These are phyloP conservation scores for Eutrema heterophyllum DNA, from an alignment of 345 rosid species.

Conservation along the genomic window DNA sequence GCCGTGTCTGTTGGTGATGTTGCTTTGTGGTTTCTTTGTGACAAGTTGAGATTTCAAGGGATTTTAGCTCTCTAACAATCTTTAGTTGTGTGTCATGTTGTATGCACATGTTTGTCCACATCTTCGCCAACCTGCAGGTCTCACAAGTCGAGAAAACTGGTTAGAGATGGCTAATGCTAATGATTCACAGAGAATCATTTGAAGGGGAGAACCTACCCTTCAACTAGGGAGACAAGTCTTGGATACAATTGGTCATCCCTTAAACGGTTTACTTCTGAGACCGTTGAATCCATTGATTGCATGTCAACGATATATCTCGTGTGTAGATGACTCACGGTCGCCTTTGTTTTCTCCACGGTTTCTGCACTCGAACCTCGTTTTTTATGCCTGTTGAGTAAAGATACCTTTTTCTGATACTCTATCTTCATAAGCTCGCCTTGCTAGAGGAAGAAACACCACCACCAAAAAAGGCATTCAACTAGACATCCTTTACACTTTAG, in stretches of 20 bases:
- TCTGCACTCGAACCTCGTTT: slow-evolving; percentile 69
- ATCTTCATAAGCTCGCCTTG: slow-evolving; percentile 97
- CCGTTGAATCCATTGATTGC: slow-evolving; percentile 98
- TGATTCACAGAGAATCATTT: neutral
- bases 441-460: slow-evolving; percentile 35
- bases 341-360: slow-evolving; percentile 90
- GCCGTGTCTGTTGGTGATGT: slow-evolving; percentile 69
- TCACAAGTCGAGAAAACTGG: neutral
- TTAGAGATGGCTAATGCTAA: neutral
- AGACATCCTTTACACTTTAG: neutral
- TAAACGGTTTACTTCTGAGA: slow-evolving; percentile 77
- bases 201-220: slow-evolving; percentile 53
- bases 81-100: slow-evolving; percentile 71
- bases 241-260: slow-evolving; percentile 89
- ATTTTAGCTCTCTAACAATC: slow-evolving; percentile 57
- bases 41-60: slow-evolving; percentile 53
- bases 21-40: slow-evolving; percentile 71
- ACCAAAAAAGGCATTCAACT: neutral
- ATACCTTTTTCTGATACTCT: slow-evolving; percentile 79
- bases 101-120: slow-evolving; percentile 71
- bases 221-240: slow-evolving; percentile 64
- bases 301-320: slow-evolving; percentile 93
- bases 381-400: slow-evolving; percentile 70
- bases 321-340: slow-evolving; percentile 87
- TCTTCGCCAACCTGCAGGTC: slow-evolving; percentile 68